These are phyloP conservation scores for Kockiozyma suomiensis DNA, from an alignment of 805 yeast genomes.

Conservation along the genomic window DNA sequence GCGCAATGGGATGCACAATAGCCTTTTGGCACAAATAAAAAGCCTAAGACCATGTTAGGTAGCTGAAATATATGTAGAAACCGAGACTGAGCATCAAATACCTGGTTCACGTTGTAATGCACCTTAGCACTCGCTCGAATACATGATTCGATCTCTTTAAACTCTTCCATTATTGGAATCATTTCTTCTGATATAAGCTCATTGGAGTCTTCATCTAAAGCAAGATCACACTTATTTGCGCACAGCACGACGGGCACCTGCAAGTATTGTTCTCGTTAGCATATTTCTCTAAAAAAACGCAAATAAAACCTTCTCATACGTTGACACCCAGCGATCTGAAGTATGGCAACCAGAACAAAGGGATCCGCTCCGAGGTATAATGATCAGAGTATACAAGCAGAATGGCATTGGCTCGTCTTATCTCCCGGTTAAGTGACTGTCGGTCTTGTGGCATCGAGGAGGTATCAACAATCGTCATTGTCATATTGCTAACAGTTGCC, in stretches of 20 bases:
- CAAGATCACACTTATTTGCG: constrained; percentile 73
- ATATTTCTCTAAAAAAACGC: background rate
- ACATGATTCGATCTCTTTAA: constrained; percentile 91
- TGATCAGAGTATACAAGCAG: constrained; percentile 95
- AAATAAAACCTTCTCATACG: constrained; percentile 25
- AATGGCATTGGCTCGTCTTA: constrained; percentile 84
- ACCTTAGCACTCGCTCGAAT: constrained; percentile 83
- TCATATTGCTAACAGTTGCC: constrained; percentile 50
- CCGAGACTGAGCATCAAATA: background rate
- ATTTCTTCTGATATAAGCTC: constrained; percentile 71
- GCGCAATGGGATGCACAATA: constrained; percentile 89
- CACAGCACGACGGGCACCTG: constrained; percentile 82
- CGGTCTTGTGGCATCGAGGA: constrained; percentile 60
- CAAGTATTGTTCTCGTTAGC: background rate
- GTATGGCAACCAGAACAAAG: constrained; percentile 92
- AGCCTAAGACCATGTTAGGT: constrained; percentile 44
- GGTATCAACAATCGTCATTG: constrained; percentile 78
- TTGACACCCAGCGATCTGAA: constrained; percentile 92
- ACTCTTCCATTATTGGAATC: constrained; percentile 81
- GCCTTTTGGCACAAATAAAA: constrained; percentile 93
- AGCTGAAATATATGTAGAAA: background rate
- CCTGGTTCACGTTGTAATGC: constrained; percentile 81
- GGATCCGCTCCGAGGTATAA: constrained; percentile 88
- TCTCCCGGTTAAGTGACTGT: constrained; percentile 62
- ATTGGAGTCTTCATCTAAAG: constrained; percentile 49